phyloP scores from a whole-genome alignment of 2,329 filamentous ascomycete genomes.

The Alternaria ethzedia region DNA sequence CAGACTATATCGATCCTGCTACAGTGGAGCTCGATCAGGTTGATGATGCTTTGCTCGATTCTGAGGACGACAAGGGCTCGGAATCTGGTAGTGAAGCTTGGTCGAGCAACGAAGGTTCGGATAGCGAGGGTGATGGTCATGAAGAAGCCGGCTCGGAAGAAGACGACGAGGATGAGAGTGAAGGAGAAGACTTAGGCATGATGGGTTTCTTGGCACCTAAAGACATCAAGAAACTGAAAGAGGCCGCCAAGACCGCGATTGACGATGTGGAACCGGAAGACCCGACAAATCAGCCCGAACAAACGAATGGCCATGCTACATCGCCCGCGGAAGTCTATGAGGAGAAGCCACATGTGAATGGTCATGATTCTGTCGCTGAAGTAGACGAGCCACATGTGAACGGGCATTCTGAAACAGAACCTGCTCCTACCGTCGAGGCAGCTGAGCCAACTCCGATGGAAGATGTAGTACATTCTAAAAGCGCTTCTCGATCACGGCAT shows the following conservation, averaged over 20 bases:
- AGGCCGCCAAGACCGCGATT: constrained; percentile 34
- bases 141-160: constrained; percentile 23
- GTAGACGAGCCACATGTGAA: constrained; percentile 18
- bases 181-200: constrained; percentile 40
- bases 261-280: constrained; percentile 47
- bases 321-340: constrained; percentile 53
- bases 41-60: constrained; percentile 49
- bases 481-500: constrained; percentile 33
- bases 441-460: constrained; percentile 18
- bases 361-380: constrained; percentile 5
- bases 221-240: constrained; percentile 46
- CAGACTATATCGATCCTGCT: constrained; percentile 42
- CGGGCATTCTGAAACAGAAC: constrained; percentile 7
- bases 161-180: constrained; percentile 41
- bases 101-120: constrained; percentile 47
- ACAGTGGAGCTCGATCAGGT: constrained; percentile 50
- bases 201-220: constrained; percentile 44
- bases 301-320: constrained; percentile 39
- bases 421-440: constrained; percentile 20
- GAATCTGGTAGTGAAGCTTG: constrained; percentile 46
- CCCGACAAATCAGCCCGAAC: constrained; percentile 27
- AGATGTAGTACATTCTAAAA: constrained; percentile 21
- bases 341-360: constrained; percentile 44
- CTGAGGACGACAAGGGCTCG: constrained; percentile 38
- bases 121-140: constrained; percentile 25